Evolutionary conservation across 352 stramenopile genomes (phyloP), one percentile per base, ranked within the genome.

Genomic region (Pythium coloratum): DNA sequence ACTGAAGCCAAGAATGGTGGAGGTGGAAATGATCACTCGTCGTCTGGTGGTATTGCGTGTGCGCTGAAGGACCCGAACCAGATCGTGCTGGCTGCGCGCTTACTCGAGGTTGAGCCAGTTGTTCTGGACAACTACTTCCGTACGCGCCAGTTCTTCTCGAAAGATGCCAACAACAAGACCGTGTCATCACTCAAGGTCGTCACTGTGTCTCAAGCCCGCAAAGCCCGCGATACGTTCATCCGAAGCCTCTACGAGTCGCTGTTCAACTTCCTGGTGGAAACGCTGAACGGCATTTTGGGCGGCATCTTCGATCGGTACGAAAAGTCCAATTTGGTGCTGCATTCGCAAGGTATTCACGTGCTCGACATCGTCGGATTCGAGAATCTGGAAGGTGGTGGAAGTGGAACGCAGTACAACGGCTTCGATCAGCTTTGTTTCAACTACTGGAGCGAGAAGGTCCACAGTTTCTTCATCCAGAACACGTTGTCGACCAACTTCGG

Each of bases 81-180:
- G 58, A 84, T 95, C 63, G 65, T 89, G 24, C 64, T 89, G 0
- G 86, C 85, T 7, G 81, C 86, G 1, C 88, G 85, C 16, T 62
- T 95, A 0, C 69, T 95, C 2, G 86, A 93, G 44, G 82, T 95
- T 3, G 83, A 93, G 33, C 84, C 86, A 13, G 81, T 91, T 1
- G 86, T 93, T 2, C 66, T 95, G 30, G 86, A 95, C 64, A 92
- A 95, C 59, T 95, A 93, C 64, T 95, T 95, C 63, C 83, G 86
- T 2, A 95, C 86, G 6, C 82, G 86, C 5, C 81, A 91, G 50
- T 92, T 91, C 60, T 91, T 91, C 62, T 88, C 81, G 0, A 91
- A 91, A 42, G 84, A 92, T 59, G 76, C 73, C 3, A 81, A 80
- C 71, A 76, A 72, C 38, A 91, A 90, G 72, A 89, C 82, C 1